Conservation (phyloP, 176 grass and related monocot species). For the Cocos nucifera region DNA sequence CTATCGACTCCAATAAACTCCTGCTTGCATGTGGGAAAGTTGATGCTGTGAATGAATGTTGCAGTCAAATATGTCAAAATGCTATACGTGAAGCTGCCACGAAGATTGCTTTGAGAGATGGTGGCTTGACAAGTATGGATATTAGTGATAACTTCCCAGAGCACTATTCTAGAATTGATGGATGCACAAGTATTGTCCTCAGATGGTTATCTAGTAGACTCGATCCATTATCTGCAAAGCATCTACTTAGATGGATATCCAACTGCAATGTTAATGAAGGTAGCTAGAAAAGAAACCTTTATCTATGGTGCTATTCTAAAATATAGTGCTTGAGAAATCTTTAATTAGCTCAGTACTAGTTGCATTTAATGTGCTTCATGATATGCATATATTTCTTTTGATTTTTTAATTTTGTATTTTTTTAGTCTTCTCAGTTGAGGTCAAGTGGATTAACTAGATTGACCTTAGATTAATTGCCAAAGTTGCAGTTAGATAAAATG, state of each 20-base stretch:
- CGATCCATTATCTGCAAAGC: conserved; percentile 45
- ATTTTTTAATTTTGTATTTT: too few relatives aligned
- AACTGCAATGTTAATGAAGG: conserved; percentile 97
- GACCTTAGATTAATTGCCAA: too few relatives aligned
- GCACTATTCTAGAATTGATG: conserved; percentile 31
- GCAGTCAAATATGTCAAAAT: conserved; percentile 72
- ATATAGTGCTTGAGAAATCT: neutral
- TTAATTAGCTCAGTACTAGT: neutral
- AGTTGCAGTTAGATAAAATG: too few relatives aligned
- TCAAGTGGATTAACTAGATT: too few relatives aligned
- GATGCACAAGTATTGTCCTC: conserved; percentile 76
- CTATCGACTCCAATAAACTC: conserved; percentile 64
- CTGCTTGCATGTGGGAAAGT: conserved; percentile 70
- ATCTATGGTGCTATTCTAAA: neutral
- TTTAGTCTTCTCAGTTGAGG: too few relatives aligned
- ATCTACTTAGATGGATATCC: conserved; percentile 78
- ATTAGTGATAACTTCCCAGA: neutral
- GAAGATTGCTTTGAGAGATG: conserved; percentile 51
- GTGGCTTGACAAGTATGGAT: conserved; percentile 20
- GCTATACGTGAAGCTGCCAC: conserved; percentile 66
- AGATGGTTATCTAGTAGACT: conserved; percentile 94
- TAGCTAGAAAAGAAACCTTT: conserved; percentile 13
- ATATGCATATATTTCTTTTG: neutral
- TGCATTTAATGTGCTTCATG: neutral
- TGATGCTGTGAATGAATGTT: conserved; percentile 90